These are phyloP conservation scores for Cladosporium sphaerospermum DNA, from an alignment of 2,329 filamentous ascomycete species.

Conservation along the genomic window DNA sequence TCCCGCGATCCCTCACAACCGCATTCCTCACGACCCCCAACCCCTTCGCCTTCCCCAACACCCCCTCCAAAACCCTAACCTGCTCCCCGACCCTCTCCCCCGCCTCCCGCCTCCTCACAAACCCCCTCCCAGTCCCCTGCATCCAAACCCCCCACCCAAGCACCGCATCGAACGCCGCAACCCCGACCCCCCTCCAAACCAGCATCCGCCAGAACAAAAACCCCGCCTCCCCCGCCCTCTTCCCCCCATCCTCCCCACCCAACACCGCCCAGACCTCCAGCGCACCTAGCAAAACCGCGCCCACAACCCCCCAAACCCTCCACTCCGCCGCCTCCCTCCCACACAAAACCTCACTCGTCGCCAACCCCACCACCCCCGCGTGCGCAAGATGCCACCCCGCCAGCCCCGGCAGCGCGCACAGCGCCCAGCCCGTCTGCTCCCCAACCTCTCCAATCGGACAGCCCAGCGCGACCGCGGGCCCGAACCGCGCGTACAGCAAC, in stretches of 20 bases:
- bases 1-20: slow-evolving; percentile 62
- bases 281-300: slow-evolving; percentile 51
- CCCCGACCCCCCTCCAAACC: slow-evolving; percentile 51
- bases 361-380: slow-evolving; percentile 62
- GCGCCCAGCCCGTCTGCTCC: slow-evolving; percentile 60
- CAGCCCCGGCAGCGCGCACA: slow-evolving; percentile 71
- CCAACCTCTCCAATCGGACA: slow-evolving; percentile 62
- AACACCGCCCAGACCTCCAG: slow-evolving; percentile 61
- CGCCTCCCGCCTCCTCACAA: slow-evolving; percentile 55
- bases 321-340: slow-evolving; percentile 61
- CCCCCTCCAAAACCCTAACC: slow-evolving; percentile 51
- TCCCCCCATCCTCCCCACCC: slow-evolving; percentile 59
- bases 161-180: slow-evolving; percentile 54
- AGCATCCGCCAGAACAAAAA: slow-evolving; percentile 66
- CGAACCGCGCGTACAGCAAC: slow-evolving; percentile 77
- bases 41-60: slow-evolving; percentile 63
- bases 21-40: slow-evolving; percentile 75
- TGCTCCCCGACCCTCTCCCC: slow-evolving; percentile 60
- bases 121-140: slow-evolving; percentile 72
- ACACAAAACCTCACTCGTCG: slow-evolving; percentile 62
- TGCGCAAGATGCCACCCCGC: slow-evolving; percentile 75
- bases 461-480: slow-evolving; percentile 63
- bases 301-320: slow-evolving; percentile 63
- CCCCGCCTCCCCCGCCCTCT: slow-evolving; percentile 56
- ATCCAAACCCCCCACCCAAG: slow-evolving; percentile 66